Evolutionary conservation across 176 grass and related monocot genomes (phyloP), one percentile per base, ranked within the genome.

Genomic region (Olyra latifolia): DNA sequence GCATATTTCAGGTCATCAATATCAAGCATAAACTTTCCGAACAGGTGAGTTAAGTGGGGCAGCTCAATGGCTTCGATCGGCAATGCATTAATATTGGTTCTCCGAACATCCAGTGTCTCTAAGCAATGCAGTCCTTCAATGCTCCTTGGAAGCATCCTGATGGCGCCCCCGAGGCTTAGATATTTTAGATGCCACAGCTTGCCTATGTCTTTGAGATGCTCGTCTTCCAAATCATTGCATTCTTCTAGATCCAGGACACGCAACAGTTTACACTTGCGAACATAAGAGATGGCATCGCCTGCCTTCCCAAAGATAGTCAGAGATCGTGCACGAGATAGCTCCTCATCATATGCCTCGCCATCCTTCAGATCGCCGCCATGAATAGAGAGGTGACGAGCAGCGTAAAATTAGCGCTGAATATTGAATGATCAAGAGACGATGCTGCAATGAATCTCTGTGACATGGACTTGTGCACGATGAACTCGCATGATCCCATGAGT

Each of bases 71-170:
- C 22, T 58, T 69, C 71, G 0, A 28, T 42, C 2, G 84, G 84
- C 42, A 87, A 16, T 42, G 23, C 20, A 15, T 58, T 8, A 30
- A 87, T 75, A 10, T 69, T 23, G 0, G 84, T 87, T 43, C 52
- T 81, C 52, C 84, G 68, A 16, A 81, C 41, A 60, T 81, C 84
- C 42, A 87, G 70, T 42, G 84, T 87, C 62, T 75, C 71, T 12
- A 81, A 50, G 45, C 71, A 81, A 14, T 81, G 84, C 2, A 87
- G 7, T 11, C 30, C 54, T 60, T 56, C 52, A 17, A 69, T 69
- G 28, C 62, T 69, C 52, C 53, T 75, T 0, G 62, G 84, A 75
- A 87, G 77, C 42, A 52, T 35, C 20, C 0, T 11, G 50, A 81
- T 52, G 8, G 41, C 42, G 22, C 6, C 23, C 0, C 84, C 78